phyloP scores from a whole-genome alignment of 345 rosid genomes.

The Eucalyptus leucophloia region DNA sequence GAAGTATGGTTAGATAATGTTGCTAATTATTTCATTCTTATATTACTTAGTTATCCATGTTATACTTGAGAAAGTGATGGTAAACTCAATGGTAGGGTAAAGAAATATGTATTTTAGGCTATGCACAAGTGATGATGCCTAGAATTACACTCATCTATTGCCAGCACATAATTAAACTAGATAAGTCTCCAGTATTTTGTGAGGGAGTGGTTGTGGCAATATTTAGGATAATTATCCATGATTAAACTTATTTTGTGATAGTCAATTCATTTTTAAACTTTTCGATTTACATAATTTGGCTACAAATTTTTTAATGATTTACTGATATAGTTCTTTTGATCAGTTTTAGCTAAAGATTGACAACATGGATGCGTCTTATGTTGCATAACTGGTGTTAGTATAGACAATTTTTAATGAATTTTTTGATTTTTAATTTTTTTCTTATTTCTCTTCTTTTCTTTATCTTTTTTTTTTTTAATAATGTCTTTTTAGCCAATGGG shows the following conservation, averaged over 20 bases:
- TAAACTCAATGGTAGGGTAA: background rate
- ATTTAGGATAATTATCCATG: no score
- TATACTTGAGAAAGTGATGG: background rate
- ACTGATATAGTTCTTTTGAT: rapidly evolving
- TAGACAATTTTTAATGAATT: no score
- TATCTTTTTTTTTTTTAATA: no score
- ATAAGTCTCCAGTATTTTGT: background rate
- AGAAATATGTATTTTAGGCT: background rate
- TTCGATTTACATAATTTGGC: no score
- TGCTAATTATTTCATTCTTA: background rate
- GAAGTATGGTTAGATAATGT: background rate
- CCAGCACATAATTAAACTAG: background rate
- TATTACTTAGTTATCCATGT: background rate
- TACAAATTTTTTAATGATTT: no score
- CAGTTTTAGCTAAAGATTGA: rapidly evolving
- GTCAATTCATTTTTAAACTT: no score
- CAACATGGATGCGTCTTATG: no score
- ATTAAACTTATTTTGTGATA: no score
- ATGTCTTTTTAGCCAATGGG: no score
- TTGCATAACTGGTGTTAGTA: rapidly evolving
- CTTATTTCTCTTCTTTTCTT: no score
- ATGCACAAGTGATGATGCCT: background rate
- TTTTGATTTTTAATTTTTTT: no score
- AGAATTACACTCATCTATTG: background rate
- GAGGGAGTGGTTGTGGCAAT: background rate